Base-by-base conservation (phyloP, 192 early-diverging fungal genomes). In the Podila epigama region DNA sequence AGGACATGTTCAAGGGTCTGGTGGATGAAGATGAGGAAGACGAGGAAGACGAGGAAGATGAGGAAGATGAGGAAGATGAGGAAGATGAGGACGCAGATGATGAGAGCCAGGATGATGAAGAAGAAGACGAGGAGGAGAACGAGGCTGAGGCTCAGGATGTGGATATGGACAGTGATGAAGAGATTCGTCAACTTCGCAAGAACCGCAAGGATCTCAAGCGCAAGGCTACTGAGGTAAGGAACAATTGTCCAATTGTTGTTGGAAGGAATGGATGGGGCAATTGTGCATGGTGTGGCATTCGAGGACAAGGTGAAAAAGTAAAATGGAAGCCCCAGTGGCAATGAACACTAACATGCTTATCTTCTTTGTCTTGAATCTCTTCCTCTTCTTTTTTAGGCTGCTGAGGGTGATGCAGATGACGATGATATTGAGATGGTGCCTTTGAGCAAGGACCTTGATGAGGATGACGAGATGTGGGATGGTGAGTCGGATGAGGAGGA, bases 1-100 rank as follows among this genome's bases (percentile, higher is more conserved):
- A 99, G 79, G 93, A 94, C 1, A 68, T 97, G 20, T 99, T 99
- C 82, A 90, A 95, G 69, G 87, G 86, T 25, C 69, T 90, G 42
- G 81, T 83, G 34, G 62, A 75, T 0, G 69, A 81, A 5, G 85
- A 87, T 25, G 79, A 84, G 59, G 85, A 88, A 34, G 83, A 86
- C 52, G 85, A 88, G 0, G 88, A 89, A 31, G 85, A 88, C 7
- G 89, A 89, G 2, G 75, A 79, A 16, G 81, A 83, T 2, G 83
- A 80, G 11, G 70, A 66, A 12, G 80, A 65, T 11, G 73, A 75
- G 2, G 69, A 84, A 1, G 83, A 70, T 27, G 68, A 81, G 5
- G 67, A 66, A 20, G 75, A 83, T 51, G 33, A 57, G 5, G 70
- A 80, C 3, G 79, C 81, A 18, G 83, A 86, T 1, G 80, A 68